Base-by-base conservation (phyloP, 257 asterid genomes). In the Plectranthus barbatus region DNA sequence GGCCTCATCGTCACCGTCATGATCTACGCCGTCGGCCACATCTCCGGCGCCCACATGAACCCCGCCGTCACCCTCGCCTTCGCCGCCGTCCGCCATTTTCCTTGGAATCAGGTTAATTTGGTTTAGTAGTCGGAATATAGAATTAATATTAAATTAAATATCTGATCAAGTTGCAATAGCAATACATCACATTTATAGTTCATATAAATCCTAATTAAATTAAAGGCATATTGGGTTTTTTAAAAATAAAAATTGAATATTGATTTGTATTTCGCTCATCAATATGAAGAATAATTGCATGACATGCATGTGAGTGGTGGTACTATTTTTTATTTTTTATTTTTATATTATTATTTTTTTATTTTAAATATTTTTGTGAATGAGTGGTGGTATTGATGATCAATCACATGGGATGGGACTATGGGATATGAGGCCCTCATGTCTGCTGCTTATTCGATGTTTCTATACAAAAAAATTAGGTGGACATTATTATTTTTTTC, bases 1-100 rank as follows among this genome's bases (percentile, higher is more conserved):
- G 97, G 97, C 1, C 93, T 90, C 9, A 79, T 87, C n/a, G 91
- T 90, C 7, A 87, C 96, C 19, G 96, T 85, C 9, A 85, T 87
- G 96, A 87, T 90, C 41, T 87, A 90, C 41, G 94, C 97, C 6
- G 96, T 90, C 31, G 97, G 97, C 10, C 97, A 87, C 68, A 84
- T 90, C 61, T 90, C 96, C 23, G 96, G 96, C 31, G 97, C 97
- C 2, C 97, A 90, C 64, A 90, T 85, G 95, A 90, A 90, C 62
- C 96, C 97, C 4, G 97, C 96, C 23, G 96, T 90, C 21, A 87
- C 97, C 62, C 62, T 85, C 0, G 96, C 96, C 36, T 87, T 90
- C 39, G 96, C 96, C 8, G 85, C 87, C 67, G 86, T 73, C 37
- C 73, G 87, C 71, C 92, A 81, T 66, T 87, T 87, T 44, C 97